Conservation (phyloP, 768 basidiomycete genomes). For the Rhizopogon salebrosus region DNA sequence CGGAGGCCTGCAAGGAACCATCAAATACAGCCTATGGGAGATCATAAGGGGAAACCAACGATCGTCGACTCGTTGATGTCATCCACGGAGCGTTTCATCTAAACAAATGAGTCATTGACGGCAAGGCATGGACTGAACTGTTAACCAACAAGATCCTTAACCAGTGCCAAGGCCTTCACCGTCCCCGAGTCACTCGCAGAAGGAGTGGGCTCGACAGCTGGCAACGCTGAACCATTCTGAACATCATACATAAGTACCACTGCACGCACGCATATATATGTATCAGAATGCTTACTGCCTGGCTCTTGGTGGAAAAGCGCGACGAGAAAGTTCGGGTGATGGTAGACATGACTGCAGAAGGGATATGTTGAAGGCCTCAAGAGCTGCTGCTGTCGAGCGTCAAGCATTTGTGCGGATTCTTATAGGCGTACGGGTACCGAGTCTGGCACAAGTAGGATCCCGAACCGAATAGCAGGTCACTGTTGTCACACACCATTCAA, state of each 20-base stretch:
- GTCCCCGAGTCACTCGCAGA: constrained; percentile 12
- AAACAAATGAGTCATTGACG: background rate
- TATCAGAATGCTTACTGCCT: constrained; percentile 15
- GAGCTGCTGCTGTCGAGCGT: background rate
- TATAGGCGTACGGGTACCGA: constrained; percentile 20
- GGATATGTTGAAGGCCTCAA: constrained; percentile 1
- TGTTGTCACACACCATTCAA: too few relatives aligned
- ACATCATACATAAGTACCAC: background rate
- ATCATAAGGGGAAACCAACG: constrained; percentile 7
- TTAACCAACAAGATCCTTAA: constrained; percentile 25
- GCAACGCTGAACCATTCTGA: constrained; percentile 9
- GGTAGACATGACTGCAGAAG: constrained; percentile 18
- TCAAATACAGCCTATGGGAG: background rate
- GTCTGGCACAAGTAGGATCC: constrained; percentile 3
- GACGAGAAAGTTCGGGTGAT: constrained; percentile 24
- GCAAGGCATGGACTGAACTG: background rate
- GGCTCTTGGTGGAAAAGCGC: constrained; percentile 23
- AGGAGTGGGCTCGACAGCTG: constrained; percentile 9
- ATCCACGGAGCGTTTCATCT: constrained; percentile 27
- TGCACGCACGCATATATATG: background rate
- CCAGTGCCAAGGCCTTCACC: constrained; percentile 18
- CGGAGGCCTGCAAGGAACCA: constrained; percentile 38
- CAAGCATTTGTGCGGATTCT: constrained; percentile 10
- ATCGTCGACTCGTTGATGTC: constrained; percentile 24
- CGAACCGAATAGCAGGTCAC: constrained; percentile 16